Conservation (phyloP, 2,329 filamentous ascomycete genomes). For the Pezicula rhizophila region DNA sequence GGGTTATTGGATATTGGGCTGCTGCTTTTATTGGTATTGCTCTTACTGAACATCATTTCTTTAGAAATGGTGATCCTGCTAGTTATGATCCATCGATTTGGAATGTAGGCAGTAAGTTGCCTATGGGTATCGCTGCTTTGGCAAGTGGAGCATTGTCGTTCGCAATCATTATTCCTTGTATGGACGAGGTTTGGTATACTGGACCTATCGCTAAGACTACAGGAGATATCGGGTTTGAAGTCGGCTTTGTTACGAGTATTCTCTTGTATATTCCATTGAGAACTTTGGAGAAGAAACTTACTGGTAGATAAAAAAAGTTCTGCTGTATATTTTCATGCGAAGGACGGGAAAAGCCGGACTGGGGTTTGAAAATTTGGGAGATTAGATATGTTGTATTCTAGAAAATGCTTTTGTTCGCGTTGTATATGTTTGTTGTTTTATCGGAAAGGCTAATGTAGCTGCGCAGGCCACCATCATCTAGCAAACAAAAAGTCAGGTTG, state of each 20-base stretch:
- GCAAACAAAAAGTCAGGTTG: too few species aligned
- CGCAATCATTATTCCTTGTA: constrained; percentile 60
- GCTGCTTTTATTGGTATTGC: constrained; percentile 62
- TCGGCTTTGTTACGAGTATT: constrained; percentile 47
- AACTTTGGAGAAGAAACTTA: constrained; percentile 27
- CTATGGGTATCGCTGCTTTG: constrained; percentile 51
- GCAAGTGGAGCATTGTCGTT: constrained; percentile 45
- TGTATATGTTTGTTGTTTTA: too few species aligned
- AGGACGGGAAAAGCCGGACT: too few species aligned
- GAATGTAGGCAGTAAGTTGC: constrained; percentile 48
- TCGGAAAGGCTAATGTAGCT: too few species aligned
- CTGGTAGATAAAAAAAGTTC: too few species aligned
- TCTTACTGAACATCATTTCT: constrained; percentile 60
- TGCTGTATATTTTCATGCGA: too few species aligned
- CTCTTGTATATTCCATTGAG: constrained; percentile 38
- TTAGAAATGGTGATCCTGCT: constrained; percentile 42
- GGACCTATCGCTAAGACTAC: constrained; percentile 60
- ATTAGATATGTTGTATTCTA: too few species aligned
- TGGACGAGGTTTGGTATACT: constrained; percentile 61
- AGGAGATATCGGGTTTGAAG: constrained; percentile 59
- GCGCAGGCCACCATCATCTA: too few species aligned
- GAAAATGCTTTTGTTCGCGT: too few species aligned
- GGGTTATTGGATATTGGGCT: constrained; percentile 62
- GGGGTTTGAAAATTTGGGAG: too few species aligned
- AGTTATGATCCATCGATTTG: constrained; percentile 54